Percentiles rank a stretch among this genome's conserved stretches.
Conservation (phyloP, 2,329 filamentous ascomycete genomes). For the Phialophora tarda region DNA sequence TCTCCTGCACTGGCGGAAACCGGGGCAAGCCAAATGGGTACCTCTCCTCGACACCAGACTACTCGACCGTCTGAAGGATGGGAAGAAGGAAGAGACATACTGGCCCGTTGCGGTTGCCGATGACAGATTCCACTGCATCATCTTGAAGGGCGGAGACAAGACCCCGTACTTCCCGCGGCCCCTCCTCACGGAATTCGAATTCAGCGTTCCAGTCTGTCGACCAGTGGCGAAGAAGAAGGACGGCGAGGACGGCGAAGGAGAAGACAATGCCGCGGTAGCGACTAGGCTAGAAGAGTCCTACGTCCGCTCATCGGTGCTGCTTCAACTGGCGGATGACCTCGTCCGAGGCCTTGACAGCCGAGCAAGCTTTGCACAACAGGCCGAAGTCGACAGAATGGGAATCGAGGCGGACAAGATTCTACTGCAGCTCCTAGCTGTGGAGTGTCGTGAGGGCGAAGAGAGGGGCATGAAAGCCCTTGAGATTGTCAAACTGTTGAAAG, state of each 20-base stretch:
- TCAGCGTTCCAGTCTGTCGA: slow-evolving; percentile 78
- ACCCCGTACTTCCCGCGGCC: slow-evolving; percentile 93
- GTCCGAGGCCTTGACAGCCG: slow-evolving; percentile 68
- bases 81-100: slow-evolving; percentile 86
- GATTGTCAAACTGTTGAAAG: slow-evolving; percentile 82
- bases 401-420: slow-evolving; percentile 88
- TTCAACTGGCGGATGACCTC: slow-evolving; percentile 76
- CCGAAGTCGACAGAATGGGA: slow-evolving; percentile 72
- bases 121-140: slow-evolving; percentile 96
- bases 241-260: slow-evolving; percentile 35
- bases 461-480: slow-evolving; percentile 93
- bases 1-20: slow-evolving; percentile 86
- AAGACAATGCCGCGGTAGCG: slow-evolving; percentile 52
- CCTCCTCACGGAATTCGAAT: slow-evolving; percentile 89
- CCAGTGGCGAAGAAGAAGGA: slow-evolving; percentile 42
- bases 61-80: slow-evolving; percentile 78
- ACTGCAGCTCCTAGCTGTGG: slow-evolving; percentile 83
- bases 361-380: slow-evolving; percentile 62
- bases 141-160: slow-evolving; percentile 91
- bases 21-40: slow-evolving; percentile 86
- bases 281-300: slow-evolving; percentile 78
- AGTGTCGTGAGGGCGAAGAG: slow-evolving; percentile 92
- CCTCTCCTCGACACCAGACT: slow-evolving; percentile 88
- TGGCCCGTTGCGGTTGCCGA: slow-evolving; percentile 94
- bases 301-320: slow-evolving; percentile 73